Base-by-base conservation (phyloP, 306 rosid species). In the Amphicarpaea edgeworthii region DNA sequence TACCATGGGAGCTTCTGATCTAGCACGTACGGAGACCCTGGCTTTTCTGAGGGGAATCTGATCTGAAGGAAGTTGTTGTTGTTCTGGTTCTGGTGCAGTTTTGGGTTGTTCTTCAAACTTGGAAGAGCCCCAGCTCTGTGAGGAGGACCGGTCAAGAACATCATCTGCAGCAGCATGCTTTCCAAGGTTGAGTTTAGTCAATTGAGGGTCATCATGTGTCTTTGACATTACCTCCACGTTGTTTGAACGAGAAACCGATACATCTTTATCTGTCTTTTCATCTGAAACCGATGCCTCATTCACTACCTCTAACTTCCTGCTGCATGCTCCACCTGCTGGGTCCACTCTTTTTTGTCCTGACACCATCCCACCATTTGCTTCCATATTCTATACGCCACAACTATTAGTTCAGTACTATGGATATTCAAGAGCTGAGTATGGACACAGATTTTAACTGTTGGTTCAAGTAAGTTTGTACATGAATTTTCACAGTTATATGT, bases 1-100 rank as follows among this genome's bases (percentile, higher is more conserved):
- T 76, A 86, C 89, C 85, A 77, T 0, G 23, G 85, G 79, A 58
- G 87, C 89, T 64, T 86, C 85, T 50, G 89, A 86, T 83, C 87
- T 83, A 26, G 89, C 85, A 2, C 89, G 82, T 45, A 86, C 85
- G 3, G 89, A 86, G 55, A 86, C 89, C 82, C 89, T 77, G 60
- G 85, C 85, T 70, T 86, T 86, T 54, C 87, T 83, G 54, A 77
- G 72, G 3, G 83, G 83, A 60, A 51, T 16, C 16, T 77, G 46
- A 19, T 32, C 57, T 8, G 3, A 41, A 14, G 67, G 9, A 65
- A 6, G 72, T n/a, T 79, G 82, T n/a, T n/a, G n/a, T n/a, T n/a
- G n/a, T n/a, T n/a, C n/a, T n/a, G n/a, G n/a, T 24, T 81, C 75
- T 0, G 21, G 51, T 30, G 58, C 49, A 40, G 58, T 57, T 54